Evolutionary conservation across 805 yeast species (phyloP), one percentile per base, ranked within the genome.

Genomic region (Candida germanica): DNA sequence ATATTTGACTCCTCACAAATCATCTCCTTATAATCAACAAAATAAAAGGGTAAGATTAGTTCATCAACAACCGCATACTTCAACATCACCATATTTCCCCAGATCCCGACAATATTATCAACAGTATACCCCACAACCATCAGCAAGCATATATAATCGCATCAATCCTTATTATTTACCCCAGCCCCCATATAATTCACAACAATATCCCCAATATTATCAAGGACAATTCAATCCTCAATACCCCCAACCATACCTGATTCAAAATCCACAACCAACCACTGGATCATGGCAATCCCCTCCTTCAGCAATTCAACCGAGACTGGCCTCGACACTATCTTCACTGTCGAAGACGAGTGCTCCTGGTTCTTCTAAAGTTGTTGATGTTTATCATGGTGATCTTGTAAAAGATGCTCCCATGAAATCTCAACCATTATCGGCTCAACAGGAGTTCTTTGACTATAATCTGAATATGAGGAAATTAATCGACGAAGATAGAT

Each of bases 381-480:
- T 74, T 4, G 80, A 75, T 47, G 75, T 75, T 3, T 75, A 70
- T 44, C 64, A 61, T 36, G 73, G 71, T 2, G 75, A 71, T 40
- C 58, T 59, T 27, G 54, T 69, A 12, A 62, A 66, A 39, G 63
- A 58, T 14, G 79, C 79, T 0, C 80, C 79, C 8, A 47, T 71
- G 26, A 56, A 57, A 17, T 69, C 77, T 11, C 80, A 75, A 47
- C 79, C 80, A 4, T 54, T 73, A 7, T 64, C 73, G 26, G 71
- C 79, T 0, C 77, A 73, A 47, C 51, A 61, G 15, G 70, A 62
- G 33, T 59, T 52, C 35, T 71, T 71, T 40, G 57, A 47, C 22
- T 34, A 34, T 19, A 27, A 31, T 26, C 28, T 20, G 26, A 33
- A 29, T n/a, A 10, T 19, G 11, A 33, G 26, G 33, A 33, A 27